Conservation (phyloP, 2,329 filamentous ascomycete genomes). For the Thelonectria olida region DNA sequence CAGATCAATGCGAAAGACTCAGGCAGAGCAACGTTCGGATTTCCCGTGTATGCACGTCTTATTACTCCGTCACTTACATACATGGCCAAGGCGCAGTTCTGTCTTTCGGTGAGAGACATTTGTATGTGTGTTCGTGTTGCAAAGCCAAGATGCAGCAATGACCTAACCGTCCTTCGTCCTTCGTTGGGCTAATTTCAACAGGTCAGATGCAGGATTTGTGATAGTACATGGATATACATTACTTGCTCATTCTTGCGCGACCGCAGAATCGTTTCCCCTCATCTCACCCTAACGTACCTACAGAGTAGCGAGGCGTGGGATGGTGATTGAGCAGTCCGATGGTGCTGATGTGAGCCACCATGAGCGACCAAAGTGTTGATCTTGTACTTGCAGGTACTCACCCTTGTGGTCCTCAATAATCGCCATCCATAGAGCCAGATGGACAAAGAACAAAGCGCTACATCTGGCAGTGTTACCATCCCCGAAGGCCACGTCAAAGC, state of each 20-base stretch:
- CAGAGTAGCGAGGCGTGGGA: not conserved
- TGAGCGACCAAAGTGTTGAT: not conserved
- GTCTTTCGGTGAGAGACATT: not conserved
- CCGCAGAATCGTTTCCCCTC: not conserved
- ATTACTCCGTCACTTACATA: not conserved
- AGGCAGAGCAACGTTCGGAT: not conserved
- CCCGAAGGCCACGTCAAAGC: too few species aligned
- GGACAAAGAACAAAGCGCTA: too few species aligned
- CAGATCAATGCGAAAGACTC: not conserved
- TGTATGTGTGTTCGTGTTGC: too few species aligned
- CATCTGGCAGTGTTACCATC: too few species aligned
- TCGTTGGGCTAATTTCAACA: too few species aligned
- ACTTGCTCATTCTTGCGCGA: not conserved
- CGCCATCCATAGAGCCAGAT: not conserved
- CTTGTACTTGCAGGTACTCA: not conserved
- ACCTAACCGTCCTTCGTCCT: too few species aligned
- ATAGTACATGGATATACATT: not conserved
- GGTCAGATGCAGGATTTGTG: too few species aligned
- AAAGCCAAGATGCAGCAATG: too few species aligned
- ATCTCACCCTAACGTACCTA: not conserved
- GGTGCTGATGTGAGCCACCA: conserved; percentile 37
- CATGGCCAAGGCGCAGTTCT: not conserved
- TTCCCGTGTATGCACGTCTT: not conserved
- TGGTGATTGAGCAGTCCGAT: too few species aligned
- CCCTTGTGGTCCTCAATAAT: not conserved